Conservation (phyloP, 805 yeast species). For the Yamadazyma nakazawae region DNA sequence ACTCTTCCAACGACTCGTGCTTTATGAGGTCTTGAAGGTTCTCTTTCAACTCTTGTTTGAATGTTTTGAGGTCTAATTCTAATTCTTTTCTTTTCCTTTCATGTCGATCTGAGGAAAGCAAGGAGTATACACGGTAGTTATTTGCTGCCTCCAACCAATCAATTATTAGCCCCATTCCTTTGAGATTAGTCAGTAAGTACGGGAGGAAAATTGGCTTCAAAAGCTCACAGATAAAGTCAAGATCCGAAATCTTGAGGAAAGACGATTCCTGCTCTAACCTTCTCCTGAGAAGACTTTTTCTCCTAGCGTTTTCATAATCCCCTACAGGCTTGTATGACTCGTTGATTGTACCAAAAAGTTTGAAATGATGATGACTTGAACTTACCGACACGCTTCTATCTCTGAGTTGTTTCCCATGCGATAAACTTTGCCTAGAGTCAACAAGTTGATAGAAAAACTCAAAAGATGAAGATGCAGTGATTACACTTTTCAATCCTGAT, state of each 20-base stretch:
- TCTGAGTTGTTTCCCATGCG: conserved; percentile 16
- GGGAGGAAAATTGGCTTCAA: conserved; percentile 18
- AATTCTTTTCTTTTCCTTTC: conserved; percentile 14
- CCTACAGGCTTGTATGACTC: conserved; percentile 30
- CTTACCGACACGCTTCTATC: conserved; percentile 12
- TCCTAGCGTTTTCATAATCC: conserved; percentile 20
- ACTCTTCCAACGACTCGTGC: conserved; percentile 6
- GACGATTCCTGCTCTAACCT: conserved; percentile 16
- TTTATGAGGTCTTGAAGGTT: conserved; percentile 11
- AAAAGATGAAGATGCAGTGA: conserved; percentile 22
- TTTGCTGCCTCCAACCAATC: conserved; percentile 31
- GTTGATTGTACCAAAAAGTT: conserved; percentile 23
- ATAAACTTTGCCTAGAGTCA: conserved; percentile 24
- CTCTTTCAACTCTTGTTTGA: conserved; percentile 11
- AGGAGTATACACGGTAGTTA: conserved; percentile 22
- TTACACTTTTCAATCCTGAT: conserved; percentile 20
- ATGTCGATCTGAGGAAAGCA: conserved; percentile 10
- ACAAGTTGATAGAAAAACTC: conserved; percentile 26
- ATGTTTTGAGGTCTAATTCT: conserved; percentile 13
- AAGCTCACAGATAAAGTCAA: conserved; percentile 24
- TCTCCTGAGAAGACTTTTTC: conserved; percentile 18
- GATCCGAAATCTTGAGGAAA: conserved; percentile 18
- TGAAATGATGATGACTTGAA: conserved; percentile 14
- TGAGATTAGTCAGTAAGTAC: conserved; percentile 15
- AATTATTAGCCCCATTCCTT: conserved; percentile 16